Evolutionary conservation across 2,329 filamentous ascomycete genomes (phyloP).

Genomic region (Aphanoascus verrucosus): DNA sequence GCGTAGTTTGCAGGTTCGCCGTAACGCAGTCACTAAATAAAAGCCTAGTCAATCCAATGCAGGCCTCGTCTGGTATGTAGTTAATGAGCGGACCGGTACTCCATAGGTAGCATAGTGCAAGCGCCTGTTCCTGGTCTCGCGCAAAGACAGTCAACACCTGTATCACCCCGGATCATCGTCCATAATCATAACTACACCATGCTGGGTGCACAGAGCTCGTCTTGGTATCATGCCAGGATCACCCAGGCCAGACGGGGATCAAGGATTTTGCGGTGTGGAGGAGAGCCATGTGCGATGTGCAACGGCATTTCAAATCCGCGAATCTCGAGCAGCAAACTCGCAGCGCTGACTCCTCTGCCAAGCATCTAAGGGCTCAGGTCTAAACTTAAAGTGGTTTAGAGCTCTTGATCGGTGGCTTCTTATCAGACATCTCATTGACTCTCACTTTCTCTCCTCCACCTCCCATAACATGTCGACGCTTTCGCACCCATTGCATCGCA

Average conservation of each 20-base stretch:
- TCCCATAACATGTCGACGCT: not conserved
- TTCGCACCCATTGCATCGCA: not conserved
- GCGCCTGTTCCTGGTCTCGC: too few relatives aligned
- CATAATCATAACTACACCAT: too few relatives aligned
- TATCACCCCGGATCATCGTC: too few relatives aligned
- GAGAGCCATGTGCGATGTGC: constrained; percentile 4
- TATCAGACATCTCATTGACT: constrained; percentile 8
- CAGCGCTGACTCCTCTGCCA: constrained; percentile 5
- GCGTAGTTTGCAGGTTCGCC: not conserved
- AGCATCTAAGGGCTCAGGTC: not conserved
- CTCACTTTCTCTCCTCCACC: constrained; percentile 1
- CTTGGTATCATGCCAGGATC: too few relatives aligned
- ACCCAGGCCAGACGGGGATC: not conserved
- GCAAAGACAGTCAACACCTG: too few relatives aligned
- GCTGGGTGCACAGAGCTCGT: too few relatives aligned
- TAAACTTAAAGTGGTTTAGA: constrained; percentile 5
- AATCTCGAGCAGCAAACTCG: not conserved
- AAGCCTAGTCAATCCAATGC: too few relatives aligned
- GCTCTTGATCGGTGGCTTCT: constrained; percentile 2
- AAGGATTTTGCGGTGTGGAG: not conserved
- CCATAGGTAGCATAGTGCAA: too few relatives aligned
- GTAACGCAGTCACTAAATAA: too few relatives aligned
- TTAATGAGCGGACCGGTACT: too few relatives aligned
- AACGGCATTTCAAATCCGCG: not conserved
- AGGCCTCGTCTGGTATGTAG: not conserved